Conservation (phyloP, 148 eudicot genomes). For the Diospyros lotus region DNA sequence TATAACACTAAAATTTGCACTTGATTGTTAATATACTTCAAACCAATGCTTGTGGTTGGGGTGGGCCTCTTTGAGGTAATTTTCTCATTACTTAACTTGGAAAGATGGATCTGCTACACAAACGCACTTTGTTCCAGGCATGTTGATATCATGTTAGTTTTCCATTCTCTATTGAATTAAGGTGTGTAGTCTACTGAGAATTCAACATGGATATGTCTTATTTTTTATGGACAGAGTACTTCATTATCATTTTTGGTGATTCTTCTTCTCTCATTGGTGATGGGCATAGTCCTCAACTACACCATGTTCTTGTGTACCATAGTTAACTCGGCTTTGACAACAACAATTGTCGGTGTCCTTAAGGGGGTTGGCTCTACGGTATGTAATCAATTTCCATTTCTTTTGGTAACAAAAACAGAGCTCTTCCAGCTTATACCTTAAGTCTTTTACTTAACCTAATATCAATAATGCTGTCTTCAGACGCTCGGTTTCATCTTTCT, state of each 20-base stretch:
- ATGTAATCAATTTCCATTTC: conserved; percentile 16
- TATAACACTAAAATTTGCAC: too few relatives aligned
- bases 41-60: background rate
- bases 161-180: background rate
- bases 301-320: conserved; percentile 98
- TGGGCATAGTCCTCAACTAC: conserved; percentile 93
- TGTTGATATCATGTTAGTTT: background rate
- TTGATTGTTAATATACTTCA: too few relatives aligned
- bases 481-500: conserved; percentile 77
- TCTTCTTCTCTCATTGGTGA: conserved; percentile 71
- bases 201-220: conserved; percentile 1
- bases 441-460: background rate
- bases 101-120: too few relatives aligned
- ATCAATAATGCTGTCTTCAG: conserved; percentile 33
- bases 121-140: too few relatives aligned
- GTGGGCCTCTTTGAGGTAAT: background rate
- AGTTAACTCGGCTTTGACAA: conserved; percentile 91
- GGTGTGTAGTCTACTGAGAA: background rate
- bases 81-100: background rate
- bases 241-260: conserved; percentile 60
- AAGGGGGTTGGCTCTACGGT: conserved; percentile 98
- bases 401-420: background rate
- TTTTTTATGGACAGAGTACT: conserved; percentile 55
- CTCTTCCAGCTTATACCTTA: background rate
- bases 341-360: conserved; percentile 96